Base-by-base conservation (phyloP, 106 monocot species). In the Allium fistulosum region DNA sequence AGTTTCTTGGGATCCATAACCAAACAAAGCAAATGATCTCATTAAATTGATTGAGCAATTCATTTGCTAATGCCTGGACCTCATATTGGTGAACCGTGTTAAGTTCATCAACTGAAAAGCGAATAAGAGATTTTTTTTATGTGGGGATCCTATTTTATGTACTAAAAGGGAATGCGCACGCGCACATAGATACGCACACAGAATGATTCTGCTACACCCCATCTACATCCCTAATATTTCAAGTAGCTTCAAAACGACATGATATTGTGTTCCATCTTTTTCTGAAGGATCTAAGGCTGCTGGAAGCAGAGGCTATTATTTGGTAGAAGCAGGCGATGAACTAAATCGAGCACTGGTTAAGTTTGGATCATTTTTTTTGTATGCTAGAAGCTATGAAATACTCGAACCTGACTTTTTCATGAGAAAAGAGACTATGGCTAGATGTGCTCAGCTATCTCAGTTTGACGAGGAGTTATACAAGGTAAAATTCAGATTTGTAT, bases 381-480 rank as follows among this genome's bases (percentile, higher is more conserved):
- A 58, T 53, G 73, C 80, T 51, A 77, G 86, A 49, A 88, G 85
- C 11, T 92, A 82, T 72, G 67, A 76, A 46, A 82, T 82, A 56
- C 71, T 97, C 64, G 91, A 97, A 26, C 92, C 96, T 71, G 91
- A 92, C 28, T 97, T 92, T 69, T 97, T 97, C 73, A 97, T 97
- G 96, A 83, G 96, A 70, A 97, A 97, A 74, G 96, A 97, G 51
- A 76, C 82, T 1, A 97, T 97, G 96, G 92, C 64, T 66, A 97
- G 89, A 71, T 97, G 96, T 80, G 96, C 96, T 22, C 96, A 97
- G 53, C 76, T 92, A 62, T 73, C 88, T 73, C 96, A 97, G 69
- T 97, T 97, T 72, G 96, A 97, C 75, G 96, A 97, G 73, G 96
- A 97, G 74, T 81, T 97, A 11, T 97, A 97, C 79, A 97, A 97